Percentiles rank a stretch among this genome's conserved stretches.
These are phyloP conservation scores for Crepidotus variabilis DNA, from an alignment of 768 basidiomycete genomes.

Conservation along the genomic window DNA sequence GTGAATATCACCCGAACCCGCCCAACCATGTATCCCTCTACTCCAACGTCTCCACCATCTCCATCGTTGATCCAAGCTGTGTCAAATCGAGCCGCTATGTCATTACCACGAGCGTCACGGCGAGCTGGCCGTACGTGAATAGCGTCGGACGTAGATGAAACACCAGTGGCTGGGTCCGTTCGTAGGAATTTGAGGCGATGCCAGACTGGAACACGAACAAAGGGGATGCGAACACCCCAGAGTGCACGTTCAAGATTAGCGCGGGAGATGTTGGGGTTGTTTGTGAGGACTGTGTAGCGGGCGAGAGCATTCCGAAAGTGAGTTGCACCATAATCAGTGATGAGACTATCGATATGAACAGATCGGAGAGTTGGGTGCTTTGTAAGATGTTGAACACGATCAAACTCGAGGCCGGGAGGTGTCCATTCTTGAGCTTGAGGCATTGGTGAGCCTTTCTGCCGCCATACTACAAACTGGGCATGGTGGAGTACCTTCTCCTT, in stretches of 20 bases:
- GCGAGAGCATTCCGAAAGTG: slow-evolving; percentile 6
- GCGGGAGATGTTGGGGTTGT: slow-evolving; percentile 1
- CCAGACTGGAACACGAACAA: slow-evolving; percentile 8
- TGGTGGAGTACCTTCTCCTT: slow-evolving; percentile 5
- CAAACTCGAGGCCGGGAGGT: not conserved
- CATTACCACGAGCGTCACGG: slow-evolving; percentile 5
- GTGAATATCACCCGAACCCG: slow-evolving; percentile 12
- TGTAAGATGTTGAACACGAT: not conserved
- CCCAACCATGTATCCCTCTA: slow-evolving; percentile 7
- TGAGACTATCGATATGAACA: not conserved
- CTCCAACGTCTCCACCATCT: not conserved
- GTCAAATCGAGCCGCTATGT: slow-evolving; percentile 28
- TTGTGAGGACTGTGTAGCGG: not conserved
- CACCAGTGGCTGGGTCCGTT: slow-evolving; percentile 1
- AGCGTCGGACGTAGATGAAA: slow-evolving; percentile 17
- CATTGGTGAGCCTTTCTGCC: slow-evolving; percentile 1
- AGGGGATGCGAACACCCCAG: slow-evolving; percentile 8
- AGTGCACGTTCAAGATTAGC: slow-evolving; percentile 1
- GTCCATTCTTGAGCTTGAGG: not conserved
- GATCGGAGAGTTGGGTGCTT: not conserved
- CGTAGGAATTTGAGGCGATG: slow-evolving; percentile 6
- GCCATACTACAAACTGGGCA: not conserved
- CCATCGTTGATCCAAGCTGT: slow-evolving; percentile 15
- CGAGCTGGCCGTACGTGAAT: slow-evolving; percentile 21
- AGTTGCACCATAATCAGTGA: not conserved